A percentile compares a stretch with the other conserved stretches of the same genome.
These are phyloP conservation scores for Lantana camara DNA, from an alignment of 257 asterid genomes.

Conservation along the genomic window DNA sequence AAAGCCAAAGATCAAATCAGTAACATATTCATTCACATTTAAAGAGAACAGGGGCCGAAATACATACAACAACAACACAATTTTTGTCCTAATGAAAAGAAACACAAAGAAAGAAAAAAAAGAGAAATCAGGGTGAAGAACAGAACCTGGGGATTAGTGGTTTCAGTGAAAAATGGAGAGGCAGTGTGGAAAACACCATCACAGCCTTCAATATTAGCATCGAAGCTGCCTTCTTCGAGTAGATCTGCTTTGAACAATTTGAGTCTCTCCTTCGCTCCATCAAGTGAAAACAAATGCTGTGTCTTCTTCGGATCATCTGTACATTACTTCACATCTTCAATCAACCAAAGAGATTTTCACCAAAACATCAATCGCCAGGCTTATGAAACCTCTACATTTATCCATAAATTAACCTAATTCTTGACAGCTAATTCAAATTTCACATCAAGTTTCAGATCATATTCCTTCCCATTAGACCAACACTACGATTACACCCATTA, in stretches of 20 bases:
- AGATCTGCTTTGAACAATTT: conserved; percentile 45
- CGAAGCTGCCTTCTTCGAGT: conserved; percentile 47
- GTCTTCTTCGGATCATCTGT: conserved; percentile 43
- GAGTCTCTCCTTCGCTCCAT: conserved; percentile 61
- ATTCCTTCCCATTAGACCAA: not conserved
- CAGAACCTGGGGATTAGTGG: conserved; percentile 39
- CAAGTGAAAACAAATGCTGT: conserved; percentile 41
- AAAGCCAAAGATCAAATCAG: conserved; percentile 20
- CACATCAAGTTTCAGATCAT: conserved; percentile 5
- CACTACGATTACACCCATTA: not conserved
- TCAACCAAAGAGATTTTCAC: not conserved
- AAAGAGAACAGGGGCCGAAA: no score
- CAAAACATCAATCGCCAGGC: not conserved
- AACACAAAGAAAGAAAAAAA: not conserved
- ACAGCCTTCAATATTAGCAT: conserved; percentile 48
- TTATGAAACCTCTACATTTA: not conserved
- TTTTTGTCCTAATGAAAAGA: not conserved
- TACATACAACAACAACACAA: no score
- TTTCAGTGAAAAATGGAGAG: conserved; percentile 38
- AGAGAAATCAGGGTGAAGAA: not conserved
- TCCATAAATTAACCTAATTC: no score
- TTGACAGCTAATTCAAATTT: no score
- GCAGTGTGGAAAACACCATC: conserved; percentile 58
- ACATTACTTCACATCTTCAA: not conserved
- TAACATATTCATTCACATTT: not conserved